These are phyloP conservation scores for Asclepias syriaca DNA, from an alignment of 257 asterid genomes.

Conservation along the genomic window DNA sequence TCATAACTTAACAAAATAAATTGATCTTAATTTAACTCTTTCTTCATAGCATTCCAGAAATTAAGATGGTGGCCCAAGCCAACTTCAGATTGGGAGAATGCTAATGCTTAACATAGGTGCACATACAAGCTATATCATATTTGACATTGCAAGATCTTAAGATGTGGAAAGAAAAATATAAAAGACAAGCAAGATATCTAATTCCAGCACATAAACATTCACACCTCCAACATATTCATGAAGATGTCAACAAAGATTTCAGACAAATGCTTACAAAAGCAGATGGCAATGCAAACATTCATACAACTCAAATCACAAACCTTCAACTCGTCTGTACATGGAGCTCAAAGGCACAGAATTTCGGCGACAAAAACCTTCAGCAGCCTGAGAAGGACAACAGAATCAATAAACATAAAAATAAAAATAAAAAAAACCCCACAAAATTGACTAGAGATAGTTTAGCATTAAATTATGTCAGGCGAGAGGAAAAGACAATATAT, in stretches of 20 bases:
- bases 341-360: constrained; percentile 69
- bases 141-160: background rate
- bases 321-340: constrained; percentile 74
- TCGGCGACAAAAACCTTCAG: constrained; percentile 94
- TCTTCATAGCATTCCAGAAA: background rate
- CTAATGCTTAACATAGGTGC: background rate
- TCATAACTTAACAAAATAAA: background rate
- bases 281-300: constrained; percentile 7
- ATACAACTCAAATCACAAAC: constrained; percentile 29
- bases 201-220: background rate
- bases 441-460: background rate
- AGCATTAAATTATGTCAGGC: background rate
- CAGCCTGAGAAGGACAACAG: constrained; percentile 58
- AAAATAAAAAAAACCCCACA: background rate
- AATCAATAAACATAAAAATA: constrained; percentile 15
- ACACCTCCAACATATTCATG: background rate
- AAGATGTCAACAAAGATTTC: background rate
- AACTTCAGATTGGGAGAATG: background rate
- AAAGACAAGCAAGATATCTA: background rate
- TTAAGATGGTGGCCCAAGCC: background rate
- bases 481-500: background rate
- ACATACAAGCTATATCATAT: background rate
- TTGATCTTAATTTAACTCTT: background rate
- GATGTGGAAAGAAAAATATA: background rate
- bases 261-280: background rate